A percentile compares a stretch with the other conserved stretches of the same genome.
Conservation (phyloP, 75 land plant genomes). For the Adiantum capillusveneris region DNA sequence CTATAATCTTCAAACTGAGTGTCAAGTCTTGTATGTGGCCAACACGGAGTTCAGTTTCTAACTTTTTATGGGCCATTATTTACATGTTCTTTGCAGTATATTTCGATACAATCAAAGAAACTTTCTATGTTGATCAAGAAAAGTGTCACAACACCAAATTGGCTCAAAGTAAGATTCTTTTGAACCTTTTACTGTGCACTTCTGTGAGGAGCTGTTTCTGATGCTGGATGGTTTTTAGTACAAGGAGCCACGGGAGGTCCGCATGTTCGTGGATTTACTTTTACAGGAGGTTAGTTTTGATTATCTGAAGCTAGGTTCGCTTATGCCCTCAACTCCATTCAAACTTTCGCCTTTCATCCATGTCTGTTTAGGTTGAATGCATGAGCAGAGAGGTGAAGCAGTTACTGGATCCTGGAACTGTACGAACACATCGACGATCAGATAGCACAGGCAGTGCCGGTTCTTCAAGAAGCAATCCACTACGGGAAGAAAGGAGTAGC, state of each 20-base stretch:
- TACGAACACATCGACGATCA: conserved; percentile 53
- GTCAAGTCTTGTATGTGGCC: no score
- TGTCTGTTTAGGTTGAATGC: conserved; percentile 34
- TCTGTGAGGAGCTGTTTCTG: neutral
- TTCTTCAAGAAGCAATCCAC: conserved; percentile 71
- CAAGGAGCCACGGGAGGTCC: conserved; percentile 92
- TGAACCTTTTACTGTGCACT: neutral
- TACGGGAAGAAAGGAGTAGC: conserved; percentile 55
- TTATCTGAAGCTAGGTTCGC: no score
- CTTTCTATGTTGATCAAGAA: conserved; percentile 64
- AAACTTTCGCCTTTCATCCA: no score
- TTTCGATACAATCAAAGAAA: conserved; percentile 59
- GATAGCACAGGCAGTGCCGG: conserved; percentile 84
- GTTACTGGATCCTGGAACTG: conserved; percentile 54
- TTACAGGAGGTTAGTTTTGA: conserved; percentile 96
- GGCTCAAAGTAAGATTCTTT: conserved; percentile 66
- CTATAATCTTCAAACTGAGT: no score
- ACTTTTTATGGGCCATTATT: neutral
- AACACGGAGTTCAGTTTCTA: no score
- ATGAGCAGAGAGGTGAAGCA: conserved; percentile 62
- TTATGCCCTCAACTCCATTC: no score
- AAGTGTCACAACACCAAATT: conserved; percentile 77
- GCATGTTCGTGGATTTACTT: conserved; percentile 92
- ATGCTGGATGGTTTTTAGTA: conserved; percentile 36
- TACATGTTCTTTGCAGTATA: conserved; percentile 44